Percentiles rank a stretch among this genome's conserved stretches.
Evolutionary conservation across 2,329 filamentous ascomycete genomes (phyloP).

Genomic region (Penicillium sp.): DNA sequence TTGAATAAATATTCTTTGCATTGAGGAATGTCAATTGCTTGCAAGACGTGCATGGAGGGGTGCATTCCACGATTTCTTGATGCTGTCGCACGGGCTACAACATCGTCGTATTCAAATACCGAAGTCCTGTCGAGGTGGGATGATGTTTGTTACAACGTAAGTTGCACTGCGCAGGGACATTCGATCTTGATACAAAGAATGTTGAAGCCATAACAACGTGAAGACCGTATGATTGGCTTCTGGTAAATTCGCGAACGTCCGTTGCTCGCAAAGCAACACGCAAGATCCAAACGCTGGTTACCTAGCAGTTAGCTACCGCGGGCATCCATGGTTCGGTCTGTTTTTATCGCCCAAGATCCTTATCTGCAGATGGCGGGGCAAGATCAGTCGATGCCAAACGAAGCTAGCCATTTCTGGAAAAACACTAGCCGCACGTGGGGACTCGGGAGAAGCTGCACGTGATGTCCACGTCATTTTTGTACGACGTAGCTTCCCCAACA

Average conservation of each 20-base stretch:
- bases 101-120: conserved; percentile 5
- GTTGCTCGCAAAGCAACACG: not conserved
- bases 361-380: conserved; percentile 4
- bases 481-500: conserved; percentile 15
- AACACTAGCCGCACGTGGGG: conserved; percentile 9
- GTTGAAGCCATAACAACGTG: not conserved
- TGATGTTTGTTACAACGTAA: not conserved
- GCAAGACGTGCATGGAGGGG: conserved; percentile 9
- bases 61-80: conserved; percentile 4
- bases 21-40: conserved; percentile 5
- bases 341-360: not conserved
- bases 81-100: not conserved
- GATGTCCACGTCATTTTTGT: conserved; percentile 19
- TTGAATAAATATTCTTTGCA: not conserved
- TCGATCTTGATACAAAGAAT: conserved; percentile 4
- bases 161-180: not conserved
- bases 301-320: not conserved
- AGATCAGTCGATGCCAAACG: conserved; percentile 6
- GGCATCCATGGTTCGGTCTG: conserved; percentile 1
- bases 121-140: not conserved
- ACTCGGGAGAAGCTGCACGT: conserved; percentile 14
- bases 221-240: not conserved
- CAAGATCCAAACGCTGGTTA: not conserved
- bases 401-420: conserved; percentile 9
- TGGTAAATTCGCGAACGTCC: not conserved